Evolutionary conservation across 2,329 filamentous ascomycete species (phyloP).

Genomic region (Fusarium euwallaceae): DNA sequence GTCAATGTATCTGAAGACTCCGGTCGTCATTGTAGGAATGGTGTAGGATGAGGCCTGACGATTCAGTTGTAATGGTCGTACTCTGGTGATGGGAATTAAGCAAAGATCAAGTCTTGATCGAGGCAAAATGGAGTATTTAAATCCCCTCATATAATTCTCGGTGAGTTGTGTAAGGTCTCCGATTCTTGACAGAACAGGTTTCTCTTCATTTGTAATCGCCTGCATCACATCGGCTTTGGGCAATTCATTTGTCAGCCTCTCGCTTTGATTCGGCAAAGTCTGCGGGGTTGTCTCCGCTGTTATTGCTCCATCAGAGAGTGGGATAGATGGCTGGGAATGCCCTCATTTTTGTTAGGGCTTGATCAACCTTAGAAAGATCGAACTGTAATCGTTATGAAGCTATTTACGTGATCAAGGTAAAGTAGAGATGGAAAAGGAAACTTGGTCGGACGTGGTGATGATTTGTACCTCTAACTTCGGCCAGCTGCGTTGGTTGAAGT

Average conservation of each 20-base stretch:
- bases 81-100: neutral
- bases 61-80: neutral
- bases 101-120: neutral
- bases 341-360: neutral
- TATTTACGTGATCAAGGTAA: neutral
- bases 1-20: constrained; percentile 36
- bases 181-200: neutral
- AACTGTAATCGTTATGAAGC: neutral
- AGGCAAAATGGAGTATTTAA: neutral
- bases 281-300: constrained; percentile 6
- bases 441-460: neutral
- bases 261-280: neutral
- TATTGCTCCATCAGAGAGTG: neutral
- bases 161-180: constrained; percentile 1
- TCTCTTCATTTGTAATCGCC: neutral
- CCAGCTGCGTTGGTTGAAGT: neutral
- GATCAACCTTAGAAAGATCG: neutral
- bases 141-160: neutral
- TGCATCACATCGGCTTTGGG: neutral
- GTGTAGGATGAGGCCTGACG: neutral
- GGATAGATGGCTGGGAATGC: neutral
- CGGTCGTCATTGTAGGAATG: constrained; percentile 32
- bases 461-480: neutral
- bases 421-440: neutral
- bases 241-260: constrained; percentile 1